These are phyloP conservation scores for Pochonia chlamydosporia DNA, from an alignment of 2,329 filamentous ascomycete genomes.

Conservation along the genomic window DNA sequence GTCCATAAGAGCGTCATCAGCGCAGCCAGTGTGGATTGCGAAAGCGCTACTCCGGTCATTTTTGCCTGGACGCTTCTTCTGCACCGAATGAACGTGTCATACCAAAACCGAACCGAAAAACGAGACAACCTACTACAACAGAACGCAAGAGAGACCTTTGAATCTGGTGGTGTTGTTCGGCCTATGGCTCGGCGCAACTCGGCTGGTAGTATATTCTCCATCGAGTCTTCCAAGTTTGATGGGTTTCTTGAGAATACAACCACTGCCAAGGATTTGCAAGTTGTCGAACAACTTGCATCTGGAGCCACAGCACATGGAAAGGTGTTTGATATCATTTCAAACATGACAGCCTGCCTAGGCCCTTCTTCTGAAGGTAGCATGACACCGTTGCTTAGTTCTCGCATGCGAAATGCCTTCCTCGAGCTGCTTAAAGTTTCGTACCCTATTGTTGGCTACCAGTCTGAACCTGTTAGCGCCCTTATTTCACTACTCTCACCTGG, in stretches of 20 bases:
- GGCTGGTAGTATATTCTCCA: constrained; percentile 56
- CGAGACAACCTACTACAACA: constrained; percentile 53
- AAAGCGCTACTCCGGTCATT: constrained; percentile 64
- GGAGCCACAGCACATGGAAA: constrained; percentile 42
- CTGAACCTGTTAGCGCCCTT: constrained; percentile 62
- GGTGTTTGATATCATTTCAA: constrained; percentile 48
- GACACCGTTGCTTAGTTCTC: constrained; percentile 51
- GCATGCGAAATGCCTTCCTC: constrained; percentile 59
- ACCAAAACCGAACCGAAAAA: constrained; percentile 55
- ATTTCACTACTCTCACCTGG: constrained; percentile 57
- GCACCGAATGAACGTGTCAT: constrained; percentile 60
- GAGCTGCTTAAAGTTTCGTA: constrained; percentile 65
- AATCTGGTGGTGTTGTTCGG: constrained; percentile 37
- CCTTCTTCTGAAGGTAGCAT: constrained; percentile 40
- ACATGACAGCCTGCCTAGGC: constrained; percentile 44
- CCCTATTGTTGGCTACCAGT: constrained; percentile 64
- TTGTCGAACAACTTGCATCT: constrained; percentile 44
- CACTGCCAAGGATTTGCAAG: constrained; percentile 44
- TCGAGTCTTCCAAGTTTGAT: constrained; percentile 55
- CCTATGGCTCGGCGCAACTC: constrained; percentile 48
- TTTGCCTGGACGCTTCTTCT: constrained; percentile 79
- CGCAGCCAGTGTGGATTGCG: constrained; percentile 49
- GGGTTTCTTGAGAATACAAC: constrained; percentile 47
- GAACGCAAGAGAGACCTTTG: constrained; percentile 51
- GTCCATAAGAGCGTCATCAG: constrained; percentile 67